Base-by-base conservation (phyloP, 2,329 filamentous ascomycete species). In the Fusarium gaditjirri region DNA sequence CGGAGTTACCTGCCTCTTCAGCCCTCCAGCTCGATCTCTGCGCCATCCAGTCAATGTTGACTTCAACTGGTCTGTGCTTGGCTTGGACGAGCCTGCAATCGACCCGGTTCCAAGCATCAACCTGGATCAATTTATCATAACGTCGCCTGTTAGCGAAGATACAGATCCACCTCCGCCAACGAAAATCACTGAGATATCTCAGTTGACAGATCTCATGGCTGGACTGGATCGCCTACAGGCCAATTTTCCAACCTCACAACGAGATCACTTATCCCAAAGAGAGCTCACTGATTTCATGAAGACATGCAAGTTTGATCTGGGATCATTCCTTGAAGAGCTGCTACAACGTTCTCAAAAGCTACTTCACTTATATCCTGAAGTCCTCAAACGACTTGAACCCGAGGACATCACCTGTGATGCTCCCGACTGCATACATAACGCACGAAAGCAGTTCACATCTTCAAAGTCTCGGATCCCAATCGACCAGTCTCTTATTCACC, bases 1-100 rank as follows among this genome's bases (percentile, higher is more conserved):
- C 27, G 77, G 79, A 35, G 77, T 79, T 5, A 47, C 76, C 10
- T 86, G 84, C 63, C 61, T 83, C 47, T 86, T 84, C 71, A 86
- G 84, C 39, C 84, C 84, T 38, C 79, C 77, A 19, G 60, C 73
- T 44, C 77, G 78, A 38, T 73, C 73, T 27, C 54, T 70, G 10
- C 75, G 69, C 23, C 63, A 73, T 43, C 53, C 56, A 19, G 60
- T 67, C 36, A 41, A 41, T 23, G 29, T 38, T 19, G 41, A 46
- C 6, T 75, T 79, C 55, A 72, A 74, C 64, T 78, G 55, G 74
- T 78, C 53, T 47, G 58, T 65, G 31, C 66, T 65, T 38, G 65
- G 46, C 8, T 43, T 76, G 25, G 65, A 74, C 7, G 65, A 66
- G 6, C 38, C 61, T 42, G 14, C 49, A 50, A 35, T 43, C 11